Evolutionary conservation across 2,329 filamentous ascomycete species (phyloP).

Genomic region (Aspergillus cejpii): DNA sequence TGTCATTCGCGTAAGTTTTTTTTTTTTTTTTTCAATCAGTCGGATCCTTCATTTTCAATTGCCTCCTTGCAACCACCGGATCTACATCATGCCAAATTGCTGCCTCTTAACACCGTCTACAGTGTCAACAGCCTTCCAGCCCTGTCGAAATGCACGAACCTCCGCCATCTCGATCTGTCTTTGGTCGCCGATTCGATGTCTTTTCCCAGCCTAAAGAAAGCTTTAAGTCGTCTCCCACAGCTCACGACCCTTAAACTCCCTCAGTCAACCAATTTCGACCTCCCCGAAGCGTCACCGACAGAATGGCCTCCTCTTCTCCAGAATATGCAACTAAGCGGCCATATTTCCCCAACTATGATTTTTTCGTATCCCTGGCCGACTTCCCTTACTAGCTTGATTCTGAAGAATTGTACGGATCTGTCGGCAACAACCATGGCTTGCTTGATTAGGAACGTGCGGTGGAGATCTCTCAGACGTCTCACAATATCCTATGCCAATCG

Average conservation of each 20-base stretch:
- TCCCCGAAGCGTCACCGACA: constrained; percentile 5
- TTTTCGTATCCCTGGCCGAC: constrained; percentile 26
- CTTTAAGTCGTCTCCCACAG: constrained; percentile 42
- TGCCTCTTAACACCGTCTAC: not conserved
- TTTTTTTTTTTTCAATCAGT: not conserved
- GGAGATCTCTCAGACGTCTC: constrained; percentile 21
- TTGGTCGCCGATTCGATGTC: constrained; percentile 48
- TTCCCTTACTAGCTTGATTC: constrained; percentile 20
- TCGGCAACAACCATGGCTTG: constrained; percentile 19
- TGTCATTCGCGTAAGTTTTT: constrained; percentile 48
- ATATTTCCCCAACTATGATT: constrained; percentile 16
- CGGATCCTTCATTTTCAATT: not conserved
- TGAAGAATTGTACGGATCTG: constrained; percentile 23
- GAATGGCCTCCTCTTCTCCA: constrained; percentile 26
- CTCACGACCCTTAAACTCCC: constrained; percentile 46
- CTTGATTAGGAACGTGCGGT: constrained; percentile 21
- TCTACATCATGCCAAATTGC: not conserved
- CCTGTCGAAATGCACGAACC: constrained; percentile 49
- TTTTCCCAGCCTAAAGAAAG: constrained; percentile 46
- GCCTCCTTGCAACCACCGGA: not conserved
- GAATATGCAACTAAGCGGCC: constrained; percentile 22
- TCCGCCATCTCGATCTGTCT: constrained; percentile 48
- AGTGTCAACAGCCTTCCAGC: constrained; percentile 51
- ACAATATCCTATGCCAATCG: constrained; percentile 22
- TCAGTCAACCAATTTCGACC: constrained; percentile 18